Conservation (phyloP, 73 alveolate species). For the Paramecium sonneborni region DNA sequence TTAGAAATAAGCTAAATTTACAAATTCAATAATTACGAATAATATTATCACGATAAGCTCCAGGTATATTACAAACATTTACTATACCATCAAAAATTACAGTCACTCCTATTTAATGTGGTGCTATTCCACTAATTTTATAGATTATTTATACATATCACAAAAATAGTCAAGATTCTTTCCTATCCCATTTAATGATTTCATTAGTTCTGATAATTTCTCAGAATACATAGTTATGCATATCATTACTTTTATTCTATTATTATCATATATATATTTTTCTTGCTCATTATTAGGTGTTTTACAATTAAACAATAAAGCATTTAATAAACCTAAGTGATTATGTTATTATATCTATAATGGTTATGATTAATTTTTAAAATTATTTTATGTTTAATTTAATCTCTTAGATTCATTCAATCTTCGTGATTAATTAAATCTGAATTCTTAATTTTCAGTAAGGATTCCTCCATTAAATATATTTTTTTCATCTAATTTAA, state of each 20-base stretch:
- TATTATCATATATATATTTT: too few species aligned
- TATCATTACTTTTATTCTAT: background rate
- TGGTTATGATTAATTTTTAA: background rate
- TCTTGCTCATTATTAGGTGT: background rate
- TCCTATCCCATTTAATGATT: background rate
- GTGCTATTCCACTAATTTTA: background rate
- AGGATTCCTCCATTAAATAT: background rate
- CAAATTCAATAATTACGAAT: background rate
- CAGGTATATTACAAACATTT: background rate
- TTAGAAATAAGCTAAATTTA: background rate
- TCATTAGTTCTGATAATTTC: background rate
- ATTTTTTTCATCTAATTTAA: background rate
- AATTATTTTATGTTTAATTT: background rate
- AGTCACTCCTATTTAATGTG: conserved; percentile 19
- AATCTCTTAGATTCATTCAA: background rate
- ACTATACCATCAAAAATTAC: conserved; percentile 29
- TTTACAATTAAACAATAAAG: background rate
- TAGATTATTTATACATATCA: background rate
- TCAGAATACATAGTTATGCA: background rate
- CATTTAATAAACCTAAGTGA: background rate
- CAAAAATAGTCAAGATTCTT: background rate
- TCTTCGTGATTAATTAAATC: background rate
- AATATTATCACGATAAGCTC: background rate
- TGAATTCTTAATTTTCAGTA: background rate
- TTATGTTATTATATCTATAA: background rate